These are phyloP conservation scores for Colletotrichum lupini DNA, from an alignment of 2,329 filamentous ascomycete genomes.

Conservation along the genomic window DNA sequence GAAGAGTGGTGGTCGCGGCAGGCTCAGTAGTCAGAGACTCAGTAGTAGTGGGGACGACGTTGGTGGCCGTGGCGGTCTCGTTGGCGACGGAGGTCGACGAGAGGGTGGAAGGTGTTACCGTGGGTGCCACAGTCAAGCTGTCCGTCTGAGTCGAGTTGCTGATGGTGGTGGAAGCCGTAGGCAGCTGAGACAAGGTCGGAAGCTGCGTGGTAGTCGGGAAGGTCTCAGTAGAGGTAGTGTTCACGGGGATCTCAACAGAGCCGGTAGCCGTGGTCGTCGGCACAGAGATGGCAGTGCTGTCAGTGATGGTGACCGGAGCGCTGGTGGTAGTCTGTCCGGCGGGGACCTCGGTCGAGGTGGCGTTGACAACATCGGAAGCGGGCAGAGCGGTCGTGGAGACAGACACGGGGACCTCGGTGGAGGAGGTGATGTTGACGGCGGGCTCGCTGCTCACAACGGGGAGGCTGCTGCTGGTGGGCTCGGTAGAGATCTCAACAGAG, in stretches of 20 bases:
- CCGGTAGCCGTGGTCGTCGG: conserved; percentile 55
- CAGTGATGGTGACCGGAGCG: conserved; percentile 6
- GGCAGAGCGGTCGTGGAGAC: conserved; percentile 14
- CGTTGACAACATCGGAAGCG: conserved; percentile 19
- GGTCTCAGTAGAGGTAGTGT: conserved; percentile 18
- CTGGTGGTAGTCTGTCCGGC: conserved; percentile 22
- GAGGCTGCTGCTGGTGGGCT: conserved; percentile 14
- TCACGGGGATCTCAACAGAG: conserved; percentile 44
- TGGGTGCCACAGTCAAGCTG: conserved; percentile 14
- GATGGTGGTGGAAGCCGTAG: conserved; percentile 22
- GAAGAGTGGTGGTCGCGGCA: conserved; percentile 21
- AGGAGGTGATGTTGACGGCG: conserved; percentile 24
- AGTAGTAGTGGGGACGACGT: conserved; percentile 4
- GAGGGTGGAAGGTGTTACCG: conserved; percentile 7
- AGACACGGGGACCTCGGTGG: conserved; percentile 16
- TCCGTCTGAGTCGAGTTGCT: conserved; percentile 15
- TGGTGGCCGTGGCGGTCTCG: conserved; percentile 9
- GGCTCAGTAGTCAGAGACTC: conserved; percentile 1
- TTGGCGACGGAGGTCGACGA: conserved; percentile 19
- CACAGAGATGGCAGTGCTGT: conserved; percentile 28
- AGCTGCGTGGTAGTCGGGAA: conserved; percentile 15
- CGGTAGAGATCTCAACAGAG: not conserved
- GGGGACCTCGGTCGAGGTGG: conserved; percentile 16
- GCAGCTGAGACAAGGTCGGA: conserved; percentile 22
- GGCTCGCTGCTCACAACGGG: conserved; percentile 21